These are phyloP conservation scores for Coprinopsis cinerea DNA, from an alignment of 768 basidiomycete genomes.

Conservation along the genomic window DNA sequence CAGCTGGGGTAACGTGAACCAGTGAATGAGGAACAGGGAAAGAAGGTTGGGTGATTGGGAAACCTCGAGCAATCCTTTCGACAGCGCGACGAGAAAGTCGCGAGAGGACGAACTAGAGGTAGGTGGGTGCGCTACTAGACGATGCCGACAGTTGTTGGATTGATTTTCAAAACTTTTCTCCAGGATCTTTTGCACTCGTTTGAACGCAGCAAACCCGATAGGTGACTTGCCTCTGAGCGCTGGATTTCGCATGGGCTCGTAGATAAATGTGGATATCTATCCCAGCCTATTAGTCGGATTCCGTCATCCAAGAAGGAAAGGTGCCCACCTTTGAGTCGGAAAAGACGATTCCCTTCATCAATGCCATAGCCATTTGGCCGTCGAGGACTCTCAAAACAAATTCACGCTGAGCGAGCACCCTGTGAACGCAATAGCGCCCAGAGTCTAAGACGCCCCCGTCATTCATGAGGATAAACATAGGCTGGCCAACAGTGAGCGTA, in stretches of 20 bases:
- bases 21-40: slow-evolving; percentile 22
- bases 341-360: slow-evolving; percentile 51
- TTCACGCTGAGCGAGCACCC: slow-evolving; percentile 39
- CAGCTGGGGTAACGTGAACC: slow-evolving; percentile 29
- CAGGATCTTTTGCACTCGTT: background rate
- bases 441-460: slow-evolving; percentile 38
- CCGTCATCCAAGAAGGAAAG: background rate
- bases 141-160: background rate
- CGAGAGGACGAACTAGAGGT: background rate
- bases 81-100: background rate
- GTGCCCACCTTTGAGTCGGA: slow-evolving; percentile 53
- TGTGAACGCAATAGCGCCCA: slow-evolving; percentile 15
- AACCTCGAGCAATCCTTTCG: background rate
- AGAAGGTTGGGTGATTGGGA: slow-evolving; percentile 13
- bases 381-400: slow-evolving; percentile 45
- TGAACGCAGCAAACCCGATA: background rate
- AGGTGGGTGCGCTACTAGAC: background rate
- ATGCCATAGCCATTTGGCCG: slow-evolving; percentile 44
- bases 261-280: slow-evolving; percentile 59
- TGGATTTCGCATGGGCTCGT: slow-evolving; percentile 23
- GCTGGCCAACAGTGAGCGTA: slow-evolving; percentile 27
- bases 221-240: background rate
- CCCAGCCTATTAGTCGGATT: background rate
- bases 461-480: slow-evolving; percentile 60
- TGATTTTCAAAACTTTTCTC: background rate